Conservation (phyloP, 768 basidiomycete species). For the Agrocybe praecox region DNA sequence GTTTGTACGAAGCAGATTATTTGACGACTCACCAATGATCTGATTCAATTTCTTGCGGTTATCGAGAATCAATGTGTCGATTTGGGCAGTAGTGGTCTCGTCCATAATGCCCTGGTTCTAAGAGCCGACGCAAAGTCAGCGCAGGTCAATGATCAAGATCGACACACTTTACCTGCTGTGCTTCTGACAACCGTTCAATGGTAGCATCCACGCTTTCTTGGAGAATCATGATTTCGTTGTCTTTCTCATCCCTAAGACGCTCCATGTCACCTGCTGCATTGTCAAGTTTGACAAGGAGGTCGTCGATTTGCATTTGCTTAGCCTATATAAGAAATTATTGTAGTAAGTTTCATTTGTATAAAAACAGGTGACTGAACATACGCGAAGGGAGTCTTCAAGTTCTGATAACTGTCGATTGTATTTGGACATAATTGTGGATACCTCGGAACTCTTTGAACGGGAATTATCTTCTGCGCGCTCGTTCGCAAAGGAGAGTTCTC, state of each 20-base stretch:
- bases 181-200: slow-evolving; percentile 83
- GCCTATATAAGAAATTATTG: slow-evolving; percentile 46
- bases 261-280: slow-evolving; percentile 76
- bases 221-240: slow-evolving; percentile 93
- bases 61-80: slow-evolving; percentile 95
- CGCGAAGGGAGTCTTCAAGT: slow-evolving; percentile 93
- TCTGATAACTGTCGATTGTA: slow-evolving; percentile 97
- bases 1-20: not conserved
- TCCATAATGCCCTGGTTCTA: slow-evolving; percentile 85
- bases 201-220: slow-evolving; percentile 96
- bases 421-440: slow-evolving; percentile 83
- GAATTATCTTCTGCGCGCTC: slow-evolving; percentile 96
- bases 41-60: slow-evolving; percentile 97
- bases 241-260: slow-evolving; percentile 89
- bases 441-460: slow-evolving; percentile 90
- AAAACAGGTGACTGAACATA: slow-evolving; percentile 35
- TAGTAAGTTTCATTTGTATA: slow-evolving; percentile 5
- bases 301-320: slow-evolving; percentile 97
- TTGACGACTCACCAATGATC: slow-evolving; percentile 72
- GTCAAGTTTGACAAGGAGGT: slow-evolving; percentile 81
- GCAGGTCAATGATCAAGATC: not conserved
- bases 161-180: slow-evolving; percentile 66
- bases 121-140: slow-evolving; percentile 6
- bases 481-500: slow-evolving; percentile 93
- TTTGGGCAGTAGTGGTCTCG: slow-evolving; percentile 93